Evolutionary conservation across 2,329 filamentous ascomycete genomes (phyloP), one percentile per base, ranked within the genome.

Genomic region (Colletotrichum sp.): DNA sequence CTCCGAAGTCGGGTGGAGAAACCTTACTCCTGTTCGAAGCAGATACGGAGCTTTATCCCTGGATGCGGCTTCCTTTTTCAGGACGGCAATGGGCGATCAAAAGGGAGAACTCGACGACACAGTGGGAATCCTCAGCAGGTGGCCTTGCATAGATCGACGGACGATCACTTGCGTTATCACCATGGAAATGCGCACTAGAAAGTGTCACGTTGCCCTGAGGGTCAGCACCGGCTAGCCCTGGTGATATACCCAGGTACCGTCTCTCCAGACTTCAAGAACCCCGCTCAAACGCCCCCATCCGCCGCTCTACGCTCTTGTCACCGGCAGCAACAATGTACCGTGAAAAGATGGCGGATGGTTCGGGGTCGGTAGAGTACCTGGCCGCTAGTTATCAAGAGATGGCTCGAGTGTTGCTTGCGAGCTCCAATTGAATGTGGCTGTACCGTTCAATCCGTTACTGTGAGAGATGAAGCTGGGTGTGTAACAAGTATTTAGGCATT

Each of bases 151-250:
- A 57, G 73, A 75, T 75, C 73, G 63, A 36, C 63, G 39, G 63
- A 39, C 73, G 73, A 75, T 75, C 69, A 21, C 64, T 67, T 57
- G 70, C 34, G 32, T 75, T 72, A 34, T 68, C 69, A 24, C 34
- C 26, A 43, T 32, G 18, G 26, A 28, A 21, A 30, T 52, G 36
- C 30, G 34, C 39, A 24, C 57, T 55, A 21, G 21, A 21, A 34
- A 39, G 32, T n/a, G 43, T 34, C n/a, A 71, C 68, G 60, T 48
- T 72, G 48, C 28, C 36, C 39, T 26, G 9, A 18, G 18, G n/a
- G 52, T 12, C n/a, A 21, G 24, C 32, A 10, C 14, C 24, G 61
- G 14, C 34, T 36, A 26, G 21, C 24, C 24, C 32, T 64, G 12
- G 10, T 63, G 28, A 34, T 21, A 34, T 34, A n/a, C 43, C 43